Percentiles rank a stretch among this genome's conserved stretches.
phyloP scores from a whole-genome alignment of 192 early-diverging fungal species.

The Bifiguratus adelaidae region DNA sequence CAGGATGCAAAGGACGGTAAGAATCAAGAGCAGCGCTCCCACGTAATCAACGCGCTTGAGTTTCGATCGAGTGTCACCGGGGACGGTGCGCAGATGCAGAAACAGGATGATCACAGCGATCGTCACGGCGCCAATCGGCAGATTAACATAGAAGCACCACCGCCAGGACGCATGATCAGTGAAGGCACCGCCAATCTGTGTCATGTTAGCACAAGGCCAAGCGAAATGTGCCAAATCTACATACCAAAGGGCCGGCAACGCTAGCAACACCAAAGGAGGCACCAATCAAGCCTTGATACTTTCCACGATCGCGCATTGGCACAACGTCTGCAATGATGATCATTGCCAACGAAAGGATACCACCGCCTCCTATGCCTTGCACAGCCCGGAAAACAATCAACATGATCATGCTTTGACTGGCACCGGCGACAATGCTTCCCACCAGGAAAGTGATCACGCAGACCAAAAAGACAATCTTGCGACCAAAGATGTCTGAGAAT shows the following conservation, averaged over 20 bases:
- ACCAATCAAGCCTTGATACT: conserved; percentile 47
- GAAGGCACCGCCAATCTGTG: conserved; percentile 45
- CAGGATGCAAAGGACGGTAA: conserved; percentile 43
- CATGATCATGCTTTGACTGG: conserved; percentile 30
- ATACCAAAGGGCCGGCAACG: conserved; percentile 43
- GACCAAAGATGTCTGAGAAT: conserved; percentile 69
- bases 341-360: conserved; percentile 5
- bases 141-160: conserved; percentile 48
- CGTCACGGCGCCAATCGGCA: conserved; percentile 40
- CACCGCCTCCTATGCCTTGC: conserved; percentile 57
- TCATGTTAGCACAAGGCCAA: too few species aligned
- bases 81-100: conserved; percentile 38
- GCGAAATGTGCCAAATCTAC: too few species aligned
- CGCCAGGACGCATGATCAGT: conserved; percentile 46
- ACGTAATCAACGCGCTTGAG: conserved; percentile 40
- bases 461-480: conserved; percentile 50
- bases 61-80: conserved; percentile 37
- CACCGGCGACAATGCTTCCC: conserved; percentile 57
- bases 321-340: conserved; percentile 68
- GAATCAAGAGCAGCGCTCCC: conserved; percentile 39
- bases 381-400: conserved; percentile 62
- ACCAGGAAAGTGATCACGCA: conserved; percentile 52
- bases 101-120: conserved; percentile 27
- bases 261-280: conserved; percentile 38
- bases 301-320: conserved; percentile 46